Evolutionary conservation across 2,329 filamentous ascomycete genomes (phyloP).

Genomic region (Ophiostoma sp.): DNA sequence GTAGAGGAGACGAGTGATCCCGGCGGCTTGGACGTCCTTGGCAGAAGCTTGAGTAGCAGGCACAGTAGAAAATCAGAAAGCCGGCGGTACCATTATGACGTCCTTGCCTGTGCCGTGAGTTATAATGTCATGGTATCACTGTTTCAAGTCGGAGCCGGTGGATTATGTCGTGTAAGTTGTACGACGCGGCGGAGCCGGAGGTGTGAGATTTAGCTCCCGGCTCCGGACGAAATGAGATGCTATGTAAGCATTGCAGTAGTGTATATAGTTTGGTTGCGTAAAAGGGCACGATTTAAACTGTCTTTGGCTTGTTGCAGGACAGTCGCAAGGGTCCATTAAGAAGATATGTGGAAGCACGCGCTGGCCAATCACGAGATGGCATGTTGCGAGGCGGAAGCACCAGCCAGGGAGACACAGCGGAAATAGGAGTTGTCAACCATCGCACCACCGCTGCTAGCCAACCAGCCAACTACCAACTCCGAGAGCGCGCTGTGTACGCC

Average conservation of each 20-base stretch:
- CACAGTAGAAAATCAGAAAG: not conserved
- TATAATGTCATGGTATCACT: not conserved
- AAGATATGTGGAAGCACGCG: too few species aligned
- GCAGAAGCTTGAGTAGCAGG: not conserved
- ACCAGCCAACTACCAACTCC: too few species aligned
- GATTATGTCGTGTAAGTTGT: not conserved
- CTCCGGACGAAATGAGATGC: not conserved
- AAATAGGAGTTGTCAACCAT: too few species aligned
- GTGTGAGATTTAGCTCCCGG: not conserved
- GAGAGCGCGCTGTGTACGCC: not conserved
- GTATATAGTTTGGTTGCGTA: not conserved
- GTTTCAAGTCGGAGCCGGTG: not conserved
- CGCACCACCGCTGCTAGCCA: too few species aligned
- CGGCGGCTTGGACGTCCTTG: conserved; percentile 1
- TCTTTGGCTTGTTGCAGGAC: too few species aligned
- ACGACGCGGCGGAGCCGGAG: not conserved
- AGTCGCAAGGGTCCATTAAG: too few species aligned
- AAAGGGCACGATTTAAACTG: too few species aligned
- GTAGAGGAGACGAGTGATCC: not conserved
- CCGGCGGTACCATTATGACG: not conserved
- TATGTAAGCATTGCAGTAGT: not conserved
- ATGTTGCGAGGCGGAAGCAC: too few species aligned
- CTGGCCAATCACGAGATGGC: too few species aligned
- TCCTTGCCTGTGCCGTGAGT: not conserved
- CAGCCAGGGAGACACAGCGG: too few species aligned